Evolutionary conservation across 306 rosid species (phyloP).

Genomic region (Acacia crassicarpa): DNA sequence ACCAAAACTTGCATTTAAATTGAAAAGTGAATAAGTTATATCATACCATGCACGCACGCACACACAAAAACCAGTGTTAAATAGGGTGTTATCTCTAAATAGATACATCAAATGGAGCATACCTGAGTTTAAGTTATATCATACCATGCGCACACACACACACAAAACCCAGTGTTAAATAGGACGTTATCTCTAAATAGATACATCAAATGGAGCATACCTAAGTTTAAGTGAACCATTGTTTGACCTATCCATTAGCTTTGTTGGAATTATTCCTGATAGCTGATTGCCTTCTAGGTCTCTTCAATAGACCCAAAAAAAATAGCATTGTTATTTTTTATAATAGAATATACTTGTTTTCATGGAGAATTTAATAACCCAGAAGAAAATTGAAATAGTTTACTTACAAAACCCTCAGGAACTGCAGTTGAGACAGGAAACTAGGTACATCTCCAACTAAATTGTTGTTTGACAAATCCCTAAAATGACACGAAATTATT

Average conservation of each 20-base stretch:
- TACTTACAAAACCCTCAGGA: slow-evolving; percentile 40
- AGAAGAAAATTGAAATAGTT: not conserved
- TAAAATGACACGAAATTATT: not conserved
- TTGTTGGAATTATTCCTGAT: slow-evolving; percentile 39
- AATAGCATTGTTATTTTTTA: not conserved
- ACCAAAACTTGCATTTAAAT: slow-evolving; percentile 40
- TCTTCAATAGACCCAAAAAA: slow-evolving; percentile 23
- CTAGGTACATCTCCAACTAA: slow-evolving; percentile 39
- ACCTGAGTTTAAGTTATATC: slow-evolving; percentile 34
- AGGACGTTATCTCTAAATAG: too few species aligned
- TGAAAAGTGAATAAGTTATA: not conserved
- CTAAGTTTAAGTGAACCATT: too few species aligned
- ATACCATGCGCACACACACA: too few species aligned
- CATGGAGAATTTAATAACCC: not conserved
- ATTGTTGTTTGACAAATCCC: slow-evolving; percentile 45
- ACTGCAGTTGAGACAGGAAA: slow-evolving; percentile 32
- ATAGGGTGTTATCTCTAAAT: not conserved
- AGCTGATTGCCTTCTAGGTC: slow-evolving; percentile 43
- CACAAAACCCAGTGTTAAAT: too few species aligned
- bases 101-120: slow-evolving; percentile 6
- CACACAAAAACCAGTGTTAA: not conserved
- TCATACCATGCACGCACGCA: not conserved
- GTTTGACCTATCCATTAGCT: slow-evolving; percentile 25
- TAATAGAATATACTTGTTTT: not conserved
- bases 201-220: too few species aligned